A percentile compares a stretch with the other conserved stretches of the same genome.
These are phyloP conservation scores for Tieghemostelium lacteum DNA, from an alignment of 78 protist species.

Conservation along the genomic window DNA sequence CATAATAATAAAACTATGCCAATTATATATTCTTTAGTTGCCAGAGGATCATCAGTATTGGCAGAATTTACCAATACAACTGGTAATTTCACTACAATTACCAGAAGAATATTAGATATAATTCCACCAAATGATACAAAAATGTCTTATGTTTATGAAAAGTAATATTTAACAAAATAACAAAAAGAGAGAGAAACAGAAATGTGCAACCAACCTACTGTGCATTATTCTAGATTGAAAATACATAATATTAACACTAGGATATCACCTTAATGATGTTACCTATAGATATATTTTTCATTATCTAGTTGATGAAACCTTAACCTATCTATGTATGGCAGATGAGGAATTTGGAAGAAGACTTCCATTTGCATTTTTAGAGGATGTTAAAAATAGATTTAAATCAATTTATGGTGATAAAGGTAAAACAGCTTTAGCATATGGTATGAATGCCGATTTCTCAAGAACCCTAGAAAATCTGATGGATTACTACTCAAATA, in stretches of 20 bases:
- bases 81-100: slow-evolving; percentile 76
- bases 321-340: slow-evolving; percentile 93
- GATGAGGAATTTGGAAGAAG: slow-evolving; percentile 88
- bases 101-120: slow-evolving; percentile 86
- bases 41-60: slow-evolving; percentile 90
- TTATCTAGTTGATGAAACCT: slow-evolving; percentile 82
- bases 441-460: slow-evolving; percentile 87
- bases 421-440: slow-evolving; percentile 85
- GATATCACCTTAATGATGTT: background rate
- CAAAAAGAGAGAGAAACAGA: too few species aligned
- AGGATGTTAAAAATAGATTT: slow-evolving; percentile 88
- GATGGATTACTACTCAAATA: slow-evolving; percentile 87
- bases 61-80: slow-evolving; percentile 82
- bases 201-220: too few species aligned
- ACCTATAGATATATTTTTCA: slow-evolving; percentile 87
- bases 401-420: slow-evolving; percentile 73
- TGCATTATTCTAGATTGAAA: too few species aligned
- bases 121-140: slow-evolving; percentile 81
- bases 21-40: slow-evolving; percentile 85
- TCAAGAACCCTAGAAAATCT: slow-evolving; percentile 75
- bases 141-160: slow-evolving; percentile 92
- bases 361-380: slow-evolving; percentile 90
- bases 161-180: slow-evolving; percentile 16
- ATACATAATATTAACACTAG: too few species aligned
- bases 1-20: slow-evolving; percentile 49